Base-by-base conservation (phyloP, 108 stramenopile genomes). In the Stephanodiscus minutulus region DNA sequence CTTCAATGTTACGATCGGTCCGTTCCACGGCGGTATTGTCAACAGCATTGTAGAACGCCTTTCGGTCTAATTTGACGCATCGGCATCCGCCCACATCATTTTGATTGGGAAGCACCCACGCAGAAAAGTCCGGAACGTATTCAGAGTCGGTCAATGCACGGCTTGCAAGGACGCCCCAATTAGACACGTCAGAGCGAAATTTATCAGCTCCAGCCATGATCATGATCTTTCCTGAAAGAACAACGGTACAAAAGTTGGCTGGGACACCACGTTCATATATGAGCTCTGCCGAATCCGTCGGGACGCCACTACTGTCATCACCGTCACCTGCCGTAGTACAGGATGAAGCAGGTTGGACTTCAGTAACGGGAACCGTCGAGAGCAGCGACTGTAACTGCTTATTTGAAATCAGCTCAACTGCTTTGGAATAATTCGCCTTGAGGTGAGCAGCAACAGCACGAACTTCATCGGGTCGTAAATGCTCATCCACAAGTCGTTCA, bases 111-210 rank as follows among this genome's bases (percentile, higher is more conserved):
- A 62, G 50, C 12, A 94, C 96, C 88, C 83, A 93, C 18, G 96
- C 93, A 20, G 87, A 77, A 65, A 94, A 96, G 70, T 96, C 96
- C 1, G 96, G 93, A 43, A 59, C 50, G 59, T 86, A 96, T 1
- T 53, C 33, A 12, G 84, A 60, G 54, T 85, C 66, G 22, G 78
- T 70, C 27, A 96, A 77, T n/a, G 92, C 89, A 20, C 68, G 63
- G n/a, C 81, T 68, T 2, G 86, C 94, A 25, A 97, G 74, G 59
- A 97, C 84, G 13, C 89, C 83, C 96, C 96, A 97, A 4, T 92
- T 85, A 13, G 92, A 89, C 27, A 91, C 81, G 47, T 94, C 92
- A 8, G 92, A 83, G 7, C 87, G 83, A 61, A 97, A 97, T 31
- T 84, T 86, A 63, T 97, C 94, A 22, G 82, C 67, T 31, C 96